These are phyloP conservation scores for Fallopia convolvulus DNA, from an alignment of 148 eudicot genomes.

Conservation along the genomic window DNA sequence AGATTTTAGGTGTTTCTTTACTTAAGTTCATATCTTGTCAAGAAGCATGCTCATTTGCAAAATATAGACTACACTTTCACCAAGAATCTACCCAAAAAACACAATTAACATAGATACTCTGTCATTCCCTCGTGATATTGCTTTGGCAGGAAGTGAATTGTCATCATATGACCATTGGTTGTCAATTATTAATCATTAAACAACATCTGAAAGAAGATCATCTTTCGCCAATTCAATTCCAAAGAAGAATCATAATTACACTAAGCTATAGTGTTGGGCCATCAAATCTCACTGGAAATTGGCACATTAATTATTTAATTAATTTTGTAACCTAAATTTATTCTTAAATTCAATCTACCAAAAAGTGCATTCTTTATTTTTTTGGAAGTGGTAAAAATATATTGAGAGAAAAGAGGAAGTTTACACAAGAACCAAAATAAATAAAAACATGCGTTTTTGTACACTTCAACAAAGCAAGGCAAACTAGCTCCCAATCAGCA, in stretches of 20 bases:
- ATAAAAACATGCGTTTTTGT: no score
- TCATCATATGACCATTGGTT: neutral
- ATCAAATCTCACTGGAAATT: neutral
- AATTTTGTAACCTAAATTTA: no score
- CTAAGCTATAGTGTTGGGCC: neutral
- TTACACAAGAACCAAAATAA: no score
- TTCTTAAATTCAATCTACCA: no score
- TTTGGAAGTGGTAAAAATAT: no score
- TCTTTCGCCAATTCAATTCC: neutral
- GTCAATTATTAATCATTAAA: neutral
- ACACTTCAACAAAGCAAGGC: no score
- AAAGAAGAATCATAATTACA: neutral
- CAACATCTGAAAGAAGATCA: neutral
- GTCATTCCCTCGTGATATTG: neutral
- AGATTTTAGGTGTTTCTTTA: neutral
- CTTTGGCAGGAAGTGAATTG: neutral
- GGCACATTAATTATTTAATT: neutral
- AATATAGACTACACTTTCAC: neutral
- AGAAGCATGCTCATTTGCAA: neutral
- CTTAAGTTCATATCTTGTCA: neutral
- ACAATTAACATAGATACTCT: neutral
- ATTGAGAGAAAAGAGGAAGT: no score
- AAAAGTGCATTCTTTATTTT: no score
- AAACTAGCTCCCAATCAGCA: no score
- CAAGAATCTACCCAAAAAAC: neutral